Base-by-base conservation (phyloP, 2,329 filamentous ascomycete species). In the Aspergillus sp. region DNA sequence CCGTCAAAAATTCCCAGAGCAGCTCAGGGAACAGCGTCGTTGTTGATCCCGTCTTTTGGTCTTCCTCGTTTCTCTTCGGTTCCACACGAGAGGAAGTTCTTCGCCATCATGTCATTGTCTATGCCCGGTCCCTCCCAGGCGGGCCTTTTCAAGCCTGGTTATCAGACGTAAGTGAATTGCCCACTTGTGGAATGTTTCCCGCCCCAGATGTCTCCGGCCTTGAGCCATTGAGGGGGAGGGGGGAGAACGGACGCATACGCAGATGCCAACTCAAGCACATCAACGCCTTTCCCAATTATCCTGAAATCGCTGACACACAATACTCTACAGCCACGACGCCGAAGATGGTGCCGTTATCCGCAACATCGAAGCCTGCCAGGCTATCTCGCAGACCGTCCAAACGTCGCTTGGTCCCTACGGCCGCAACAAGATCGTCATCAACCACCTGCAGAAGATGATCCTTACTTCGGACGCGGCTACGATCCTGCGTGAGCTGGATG, bases 361-460 rank as follows among this genome's bases (percentile, higher is more conserved):
- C 75, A 99, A 99, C 80, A 98, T 99, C 80, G 96, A 99, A 75
- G 95, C 96, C 76, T 99, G 95, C 83, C 87, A 93, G 66, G 91
- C 95, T 67, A 98, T 99, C 78, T 88, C 95, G 60, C 91, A 90
- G 71, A 99, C 95, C 55, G 95, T 99, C 53, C 92, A 96, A 83
- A 98, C 95, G 58, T 98, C 95, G 50, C 86, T 99, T 39, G 96
- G 95, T 55, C 95, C 95, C 61, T 97, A 96, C 80, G 95, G 95
- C 73, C 91, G 95, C 79, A 99, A 99, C 85, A 99, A 99, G 84
- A 93, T 99, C 75, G 92, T 99, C 81, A 98, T 99, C 84, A 99
- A 99, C 84, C 96, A 99, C 81, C 85, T 99, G 64, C 92, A 96
- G 79, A 99, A 99, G 85, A 97, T 99, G 95, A 96, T 97, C 71